Conservation (phyloP, 2,329 filamentous ascomycete species). For the Canariomyces notabilis region DNA sequence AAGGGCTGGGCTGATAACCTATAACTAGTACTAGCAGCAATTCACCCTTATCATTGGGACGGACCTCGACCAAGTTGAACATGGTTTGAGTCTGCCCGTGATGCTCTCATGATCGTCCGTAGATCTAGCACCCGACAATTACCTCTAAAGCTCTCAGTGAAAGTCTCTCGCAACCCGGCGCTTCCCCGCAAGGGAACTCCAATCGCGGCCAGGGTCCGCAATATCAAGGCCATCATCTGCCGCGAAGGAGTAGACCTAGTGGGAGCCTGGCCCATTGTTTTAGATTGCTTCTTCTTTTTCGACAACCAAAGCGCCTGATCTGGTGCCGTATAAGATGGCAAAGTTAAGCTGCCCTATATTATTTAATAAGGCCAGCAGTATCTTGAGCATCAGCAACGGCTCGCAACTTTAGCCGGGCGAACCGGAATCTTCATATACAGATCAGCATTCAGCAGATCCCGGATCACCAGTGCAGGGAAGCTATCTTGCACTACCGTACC, state of each 20-base stretch:
- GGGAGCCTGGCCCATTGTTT: neutral
- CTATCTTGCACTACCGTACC: neutral
- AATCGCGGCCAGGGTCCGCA: neutral
- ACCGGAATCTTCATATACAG: neutral
- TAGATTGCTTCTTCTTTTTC: neutral
- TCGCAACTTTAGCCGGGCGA: conserved; percentile 13
- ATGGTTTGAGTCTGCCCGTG: no score
- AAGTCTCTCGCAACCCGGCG: no score
- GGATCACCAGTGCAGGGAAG: conserved; percentile 2
- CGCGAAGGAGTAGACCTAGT: neutral
- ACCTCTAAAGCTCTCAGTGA: no score
- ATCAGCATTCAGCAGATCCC: neutral
- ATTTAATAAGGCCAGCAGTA: conserved; percentile 6
- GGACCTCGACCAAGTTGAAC: no score
- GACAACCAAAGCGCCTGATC: neutral
- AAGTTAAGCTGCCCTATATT: conserved; percentile 8
- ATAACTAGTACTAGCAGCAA: no score
- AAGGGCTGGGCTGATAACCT: no score
- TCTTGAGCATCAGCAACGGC: neutral
- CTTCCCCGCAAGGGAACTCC: no score
- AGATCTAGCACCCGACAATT: no score
- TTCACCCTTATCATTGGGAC: no score
- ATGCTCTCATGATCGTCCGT: no score
- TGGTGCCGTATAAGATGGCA: conserved; percentile 1
- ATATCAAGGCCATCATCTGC: conserved; percentile 4